Conservation (phyloP, 805 yeast genomes). For the Candida boleticola region DNA sequence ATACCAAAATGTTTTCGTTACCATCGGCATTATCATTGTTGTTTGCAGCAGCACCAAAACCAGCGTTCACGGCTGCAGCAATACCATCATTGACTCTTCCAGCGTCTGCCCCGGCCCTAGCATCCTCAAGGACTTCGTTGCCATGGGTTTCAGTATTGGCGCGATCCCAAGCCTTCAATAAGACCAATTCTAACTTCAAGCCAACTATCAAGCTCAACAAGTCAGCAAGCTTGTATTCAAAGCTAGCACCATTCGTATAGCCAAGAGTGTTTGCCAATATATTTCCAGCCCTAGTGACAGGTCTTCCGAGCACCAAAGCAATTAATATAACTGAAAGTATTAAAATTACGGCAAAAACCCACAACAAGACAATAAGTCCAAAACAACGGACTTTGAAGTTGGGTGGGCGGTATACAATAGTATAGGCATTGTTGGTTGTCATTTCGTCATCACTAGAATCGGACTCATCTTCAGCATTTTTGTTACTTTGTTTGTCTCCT, state of each 20-base stretch:
- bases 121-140: constrained; percentile 11
- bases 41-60: background rate
- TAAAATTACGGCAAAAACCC: constrained; percentile 43
- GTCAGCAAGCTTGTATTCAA: constrained; percentile 22
- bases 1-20: background rate
- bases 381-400: constrained; percentile 59
- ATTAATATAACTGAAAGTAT: constrained; percentile 18
- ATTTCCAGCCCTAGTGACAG: background rate
- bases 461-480: constrained; percentile 21
- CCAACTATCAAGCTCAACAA: constrained; percentile 19
- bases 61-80: background rate
- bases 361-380: constrained; percentile 42
- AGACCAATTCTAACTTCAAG: constrained; percentile 11
- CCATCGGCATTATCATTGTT: background rate
- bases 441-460: constrained; percentile 40
- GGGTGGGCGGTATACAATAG: constrained; percentile 87
- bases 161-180: constrained; percentile 5
- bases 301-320: constrained; percentile 29
- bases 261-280: background rate
- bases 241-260: background rate
- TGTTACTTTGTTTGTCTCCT: constrained; percentile 12
- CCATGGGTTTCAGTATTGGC: constrained; percentile 6
- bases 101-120: constrained; percentile 4
- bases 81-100: background rate
- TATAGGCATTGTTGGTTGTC: constrained; percentile 47